Evolutionary conservation across 2,329 filamentous ascomycete species (phyloP).

Genomic region (Exophiala bonariae): DNA sequence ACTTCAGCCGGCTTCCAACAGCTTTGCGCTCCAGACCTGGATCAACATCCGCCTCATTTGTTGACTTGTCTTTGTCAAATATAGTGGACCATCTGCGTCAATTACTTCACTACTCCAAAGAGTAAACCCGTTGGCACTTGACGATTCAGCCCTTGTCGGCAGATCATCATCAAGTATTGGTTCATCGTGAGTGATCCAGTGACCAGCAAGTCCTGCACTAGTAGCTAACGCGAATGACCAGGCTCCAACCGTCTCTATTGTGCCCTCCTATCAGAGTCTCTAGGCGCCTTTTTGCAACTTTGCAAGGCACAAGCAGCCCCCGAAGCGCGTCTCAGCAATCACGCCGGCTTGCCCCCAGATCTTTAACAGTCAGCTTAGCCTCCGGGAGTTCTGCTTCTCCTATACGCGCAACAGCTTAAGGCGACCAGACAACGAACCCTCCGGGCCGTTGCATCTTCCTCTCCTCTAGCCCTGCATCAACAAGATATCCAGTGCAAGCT

Average conservation of each 20-base stretch:
- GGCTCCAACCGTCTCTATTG: slow-evolving; percentile 40
- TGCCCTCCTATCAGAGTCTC: slow-evolving; percentile 42
- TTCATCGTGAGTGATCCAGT: slow-evolving; percentile 37
- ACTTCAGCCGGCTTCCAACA: slow-evolving; percentile 19
- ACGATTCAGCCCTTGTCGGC: slow-evolving; percentile 5
- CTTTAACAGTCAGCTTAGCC: slow-evolving; percentile 17
- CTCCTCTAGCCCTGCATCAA: slow-evolving; percentile 15
- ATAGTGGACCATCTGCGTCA: slow-evolving; percentile 20
- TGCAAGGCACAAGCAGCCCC: slow-evolving; percentile 20
- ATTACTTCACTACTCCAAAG: slow-evolving; percentile 12
- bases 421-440: slow-evolving; percentile 12
- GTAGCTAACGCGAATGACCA: slow-evolving; percentile 42
- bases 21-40: slow-evolving; percentile 15
- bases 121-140: slow-evolving; percentile 7
- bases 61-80: slow-evolving; percentile 20
- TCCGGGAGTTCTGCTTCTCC: slow-evolving; percentile 16
- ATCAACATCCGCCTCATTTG: slow-evolving; percentile 25
- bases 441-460: slow-evolving; percentile 17
- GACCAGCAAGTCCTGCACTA: slow-evolving; percentile 43
- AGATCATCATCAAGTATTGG: slow-evolving; percentile 20
- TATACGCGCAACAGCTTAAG: slow-evolving; percentile 19
- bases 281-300: slow-evolving; percentile 16
- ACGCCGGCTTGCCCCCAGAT: slow-evolving; percentile 9
- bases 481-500: slow-evolving; percentile 15
- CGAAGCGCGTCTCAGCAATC: slow-evolving; percentile 18